These are phyloP conservation scores for Blastocrithidia nonstop DNA, from an alignment of 208 protist genomes.

Conservation along the genomic window DNA sequence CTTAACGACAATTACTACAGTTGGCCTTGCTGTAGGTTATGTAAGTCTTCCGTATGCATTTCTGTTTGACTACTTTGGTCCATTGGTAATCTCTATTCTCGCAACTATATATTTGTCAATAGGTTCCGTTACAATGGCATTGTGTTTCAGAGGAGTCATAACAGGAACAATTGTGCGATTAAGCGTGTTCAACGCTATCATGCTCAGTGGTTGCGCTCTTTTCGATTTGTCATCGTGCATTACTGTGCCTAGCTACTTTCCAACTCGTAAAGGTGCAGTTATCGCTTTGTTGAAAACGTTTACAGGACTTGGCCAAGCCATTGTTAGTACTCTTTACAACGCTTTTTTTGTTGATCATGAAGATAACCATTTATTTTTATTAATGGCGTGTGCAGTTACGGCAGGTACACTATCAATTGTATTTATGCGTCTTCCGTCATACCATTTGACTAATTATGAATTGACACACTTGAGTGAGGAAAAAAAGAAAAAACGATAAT, in stretches of 20 bases:
- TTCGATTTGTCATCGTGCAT: constrained; percentile 31
- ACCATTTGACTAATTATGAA: constrained; percentile 38
- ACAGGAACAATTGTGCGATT: constrained; percentile 12
- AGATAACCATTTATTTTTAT: constrained; percentile 35
- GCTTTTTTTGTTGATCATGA: constrained; percentile 24
- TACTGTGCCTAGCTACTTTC: constrained; percentile 39
- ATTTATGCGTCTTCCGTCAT: constrained; percentile 35
- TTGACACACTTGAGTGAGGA: constrained; percentile 9
- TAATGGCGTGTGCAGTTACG: constrained; percentile 11
- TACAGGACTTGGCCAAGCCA: constrained; percentile 42
- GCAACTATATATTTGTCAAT: constrained; percentile 13
- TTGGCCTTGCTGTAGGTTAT: constrained; percentile 15
- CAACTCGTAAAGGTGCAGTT: constrained; percentile 21
- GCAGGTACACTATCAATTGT: constrained; percentile 9
- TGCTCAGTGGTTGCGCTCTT: constrained; percentile 16
- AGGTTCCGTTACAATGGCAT: constrained; percentile 16
- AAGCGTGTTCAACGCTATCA: constrained; percentile 22
- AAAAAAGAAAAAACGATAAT: constrained; percentile 7
- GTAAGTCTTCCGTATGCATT: constrained; percentile 27
- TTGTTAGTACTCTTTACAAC: constrained; percentile 25
- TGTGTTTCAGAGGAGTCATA: constrained; percentile 29
- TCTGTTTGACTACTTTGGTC: constrained; percentile 38
- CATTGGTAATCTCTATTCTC: constrained; percentile 15
- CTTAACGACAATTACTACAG: constrained; percentile 33
- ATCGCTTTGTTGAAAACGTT: constrained; percentile 48